phyloP scores from a whole-genome alignment of 2,329 filamentous ascomycete species.

The Pseudodiploospora longispora region DNA sequence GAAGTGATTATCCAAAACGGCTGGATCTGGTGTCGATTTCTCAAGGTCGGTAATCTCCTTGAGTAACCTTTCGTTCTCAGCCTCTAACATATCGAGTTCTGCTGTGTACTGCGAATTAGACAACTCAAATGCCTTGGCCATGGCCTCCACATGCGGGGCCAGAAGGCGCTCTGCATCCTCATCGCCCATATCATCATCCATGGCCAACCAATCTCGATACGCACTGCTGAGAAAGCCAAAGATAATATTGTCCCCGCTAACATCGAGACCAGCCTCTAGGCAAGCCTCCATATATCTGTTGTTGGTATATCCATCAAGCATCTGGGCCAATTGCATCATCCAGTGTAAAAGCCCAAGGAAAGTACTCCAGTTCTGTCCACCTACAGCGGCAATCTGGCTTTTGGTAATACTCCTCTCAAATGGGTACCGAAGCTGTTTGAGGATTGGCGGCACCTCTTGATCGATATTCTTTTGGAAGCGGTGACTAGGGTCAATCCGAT shows the following conservation, averaged over 20 bases:
- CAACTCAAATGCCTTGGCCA: slow-evolving; percentile 80
- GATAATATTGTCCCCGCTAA: slow-evolving; percentile 84
- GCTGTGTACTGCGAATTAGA: slow-evolving; percentile 79
- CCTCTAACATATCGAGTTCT: slow-evolving; percentile 78
- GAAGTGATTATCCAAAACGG: slow-evolving; percentile 79
- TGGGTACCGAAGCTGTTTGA: slow-evolving; percentile 91
- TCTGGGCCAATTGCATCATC: slow-evolving; percentile 97
- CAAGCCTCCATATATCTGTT: slow-evolving; percentile 87
- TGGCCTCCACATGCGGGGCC: slow-evolving; percentile 74
- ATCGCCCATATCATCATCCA: slow-evolving; percentile 81
- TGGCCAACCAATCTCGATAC: slow-evolving; percentile 88
- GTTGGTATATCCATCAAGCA: slow-evolving; percentile 75
- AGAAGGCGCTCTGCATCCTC: slow-evolving; percentile 75
- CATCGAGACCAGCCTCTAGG: slow-evolving; percentile 77
- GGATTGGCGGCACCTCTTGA: slow-evolving; percentile 82
- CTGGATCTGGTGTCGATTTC: slow-evolving; percentile 75
- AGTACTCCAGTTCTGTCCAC: slow-evolving; percentile 93
- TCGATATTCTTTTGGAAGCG: slow-evolving; percentile 92
- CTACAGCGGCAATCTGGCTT: slow-evolving; percentile 88
- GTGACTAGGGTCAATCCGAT: slow-evolving; percentile 88
- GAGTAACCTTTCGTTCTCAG: slow-evolving; percentile 69
- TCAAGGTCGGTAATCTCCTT: slow-evolving; percentile 86
- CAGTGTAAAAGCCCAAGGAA: slow-evolving; percentile 92
- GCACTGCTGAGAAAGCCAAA: slow-evolving; percentile 86
- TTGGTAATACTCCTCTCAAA: slow-evolving; percentile 96